phyloP scores from a whole-genome alignment of 176 grass and related monocot genomes.

The Oryza glaberrima region DNA sequence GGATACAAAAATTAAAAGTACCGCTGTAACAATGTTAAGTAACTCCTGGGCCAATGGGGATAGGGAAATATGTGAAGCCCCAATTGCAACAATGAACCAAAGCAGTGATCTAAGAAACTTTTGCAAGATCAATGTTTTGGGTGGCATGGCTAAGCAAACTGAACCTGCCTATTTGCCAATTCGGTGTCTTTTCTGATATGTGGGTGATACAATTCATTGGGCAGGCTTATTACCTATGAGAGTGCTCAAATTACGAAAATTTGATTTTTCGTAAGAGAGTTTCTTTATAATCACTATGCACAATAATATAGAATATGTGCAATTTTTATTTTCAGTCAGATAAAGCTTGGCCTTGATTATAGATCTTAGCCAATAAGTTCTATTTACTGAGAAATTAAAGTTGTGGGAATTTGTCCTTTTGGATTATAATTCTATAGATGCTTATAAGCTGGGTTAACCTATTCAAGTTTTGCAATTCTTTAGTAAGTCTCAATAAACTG shows the following conservation, averaged over 20 bases:
- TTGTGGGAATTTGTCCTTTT: conserved; percentile 4
- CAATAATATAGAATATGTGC: conserved; percentile 1
- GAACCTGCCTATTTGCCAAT: not conserved
- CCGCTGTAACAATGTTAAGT: not conserved
- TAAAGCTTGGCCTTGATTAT: conserved; percentile 2
- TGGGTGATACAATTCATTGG: not conserved
- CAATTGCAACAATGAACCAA: not conserved
- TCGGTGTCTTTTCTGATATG: not conserved
- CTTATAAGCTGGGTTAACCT: not conserved
- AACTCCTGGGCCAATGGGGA: not conserved
- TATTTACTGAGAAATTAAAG: conserved; percentile 8
- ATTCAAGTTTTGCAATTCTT: not conserved
- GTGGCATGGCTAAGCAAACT: no score
- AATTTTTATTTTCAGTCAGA: conserved; percentile 1
- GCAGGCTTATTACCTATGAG: not conserved
- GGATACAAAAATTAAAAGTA: not conserved
- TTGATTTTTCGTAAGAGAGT: no score
- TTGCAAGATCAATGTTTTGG: no score
- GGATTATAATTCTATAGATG: not conserved
- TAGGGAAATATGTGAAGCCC: not conserved
- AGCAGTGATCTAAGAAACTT: not conserved
- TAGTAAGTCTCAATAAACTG: not conserved
- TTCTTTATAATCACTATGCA: not conserved
- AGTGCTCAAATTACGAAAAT: no score
- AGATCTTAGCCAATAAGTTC: not conserved